phyloP scores from a whole-genome alignment of 2,329 filamentous ascomycete genomes.

The Colletotrichum tamarilloi region DNA sequence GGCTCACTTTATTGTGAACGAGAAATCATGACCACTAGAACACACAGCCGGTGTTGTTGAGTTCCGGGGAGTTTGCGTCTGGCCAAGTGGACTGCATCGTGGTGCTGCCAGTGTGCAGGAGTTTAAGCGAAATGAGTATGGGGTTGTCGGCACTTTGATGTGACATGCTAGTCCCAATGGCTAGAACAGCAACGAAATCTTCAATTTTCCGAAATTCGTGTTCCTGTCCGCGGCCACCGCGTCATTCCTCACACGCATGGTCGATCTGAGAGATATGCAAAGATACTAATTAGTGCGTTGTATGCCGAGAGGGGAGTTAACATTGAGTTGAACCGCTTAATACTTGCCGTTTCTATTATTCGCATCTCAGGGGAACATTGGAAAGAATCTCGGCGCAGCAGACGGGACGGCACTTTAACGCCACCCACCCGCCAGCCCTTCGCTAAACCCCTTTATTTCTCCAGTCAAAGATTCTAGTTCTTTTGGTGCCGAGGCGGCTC shows the following conservation, averaged over 20 bases:
- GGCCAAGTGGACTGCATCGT: background rate
- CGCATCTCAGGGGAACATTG: background rate
- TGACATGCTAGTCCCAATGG: no score
- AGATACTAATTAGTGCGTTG: background rate
- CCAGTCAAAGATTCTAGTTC: background rate
- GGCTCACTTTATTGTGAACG: slow-evolving; percentile 14
- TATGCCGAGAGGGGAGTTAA: background rate
- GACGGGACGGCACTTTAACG: slow-evolving; percentile 19
- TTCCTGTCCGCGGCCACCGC: background rate
- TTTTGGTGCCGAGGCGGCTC: background rate
- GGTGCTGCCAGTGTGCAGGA: background rate
- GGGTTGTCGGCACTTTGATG: background rate
- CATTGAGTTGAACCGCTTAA: background rate
- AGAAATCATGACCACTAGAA: slow-evolving; percentile 26
- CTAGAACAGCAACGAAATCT: background rate
- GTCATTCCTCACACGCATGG: background rate
- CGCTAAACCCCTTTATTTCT: slow-evolving; percentile 20
- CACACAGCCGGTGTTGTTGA: slow-evolving; percentile 8
- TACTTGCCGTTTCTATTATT: background rate
- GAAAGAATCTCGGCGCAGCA: background rate
- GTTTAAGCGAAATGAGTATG: background rate
- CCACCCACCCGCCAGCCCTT: slow-evolving; percentile 2
- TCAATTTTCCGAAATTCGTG: background rate
- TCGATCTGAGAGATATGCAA: background rate
- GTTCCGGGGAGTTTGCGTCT: fast-evolving